Evolutionary conservation across 768 basidiomycete species (phyloP), one percentile per base, ranked within the genome.

Genomic region (Mycena belliarum): DNA sequence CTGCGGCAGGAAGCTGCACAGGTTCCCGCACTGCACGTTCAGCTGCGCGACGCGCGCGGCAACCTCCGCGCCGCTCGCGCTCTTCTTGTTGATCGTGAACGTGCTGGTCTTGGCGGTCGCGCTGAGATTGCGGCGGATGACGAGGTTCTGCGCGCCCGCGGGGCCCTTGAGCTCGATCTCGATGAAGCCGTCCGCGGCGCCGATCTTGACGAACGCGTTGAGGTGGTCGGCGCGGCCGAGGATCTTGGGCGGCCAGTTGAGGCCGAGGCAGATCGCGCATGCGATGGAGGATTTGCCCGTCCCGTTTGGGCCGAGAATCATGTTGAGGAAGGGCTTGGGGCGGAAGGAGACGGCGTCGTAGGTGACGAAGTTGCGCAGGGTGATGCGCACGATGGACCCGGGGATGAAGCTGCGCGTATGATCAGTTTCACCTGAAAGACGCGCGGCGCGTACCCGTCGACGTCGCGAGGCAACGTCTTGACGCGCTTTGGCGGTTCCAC

Each of bases 241-340:
- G 49, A 94, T 78, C 93, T 95, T 66, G 0, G 82, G 76, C 9
- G 75, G 67, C 50, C 76, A 83, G 63, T 84, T 84, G 38, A 83
- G 71, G 12, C 82, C 82, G n/a, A 99, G 79, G 44, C 91, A 93
- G 50, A 99, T 95, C 1, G 93, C 93, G 62, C 95, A 97, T 0
- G 94, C 93, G 49, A 99, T 96, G 59, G 91, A 89, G 56, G 89
- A 91, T 72, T 98, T 98, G 1, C 96, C 96, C 0, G 96, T 97
- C 1, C 96, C 96, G 60, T 98, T 98, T 7, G 96, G 95, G 1
- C 97, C 97, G 33, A 98, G 79, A 45, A 98, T 93, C 94, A 98
- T 96, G 75, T 98, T 98, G 4, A 98, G 79, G 69, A 91, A 87
- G 0, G 96, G 89, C 0, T 97, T 96, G 0, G 94, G 93, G 20